phyloP scores from a whole-genome alignment of 1,284 basidiomycete species.

The Ganoderma lingzhi region DNA sequence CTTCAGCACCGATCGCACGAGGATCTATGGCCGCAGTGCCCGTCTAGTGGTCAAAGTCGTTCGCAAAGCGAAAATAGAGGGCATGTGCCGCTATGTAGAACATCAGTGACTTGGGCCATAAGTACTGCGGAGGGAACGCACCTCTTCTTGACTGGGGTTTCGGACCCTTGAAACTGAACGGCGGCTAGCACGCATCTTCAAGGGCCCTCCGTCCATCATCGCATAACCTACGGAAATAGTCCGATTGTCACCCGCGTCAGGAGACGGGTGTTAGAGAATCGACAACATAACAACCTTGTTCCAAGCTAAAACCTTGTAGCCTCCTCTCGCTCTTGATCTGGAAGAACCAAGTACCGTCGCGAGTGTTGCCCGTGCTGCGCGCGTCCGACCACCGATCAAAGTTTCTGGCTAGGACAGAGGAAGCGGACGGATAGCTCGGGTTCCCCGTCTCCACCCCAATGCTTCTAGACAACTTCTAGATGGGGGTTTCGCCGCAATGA shows the following conservation, averaged over 20 bases:
- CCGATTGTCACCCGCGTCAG: background rate
- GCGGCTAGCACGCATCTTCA: background rate
- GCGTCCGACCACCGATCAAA: background rate
- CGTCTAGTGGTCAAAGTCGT: conserved; percentile 43
- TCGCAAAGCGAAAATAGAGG: conserved; percentile 40
- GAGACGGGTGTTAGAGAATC: background rate
- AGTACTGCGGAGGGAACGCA: conserved; percentile 42
- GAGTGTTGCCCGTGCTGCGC: background rate
- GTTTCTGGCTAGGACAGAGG: background rate
- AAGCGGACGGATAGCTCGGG: no score
- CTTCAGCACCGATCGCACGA: background rate
- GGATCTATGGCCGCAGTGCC: conserved; percentile 4
- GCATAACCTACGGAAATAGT: background rate
- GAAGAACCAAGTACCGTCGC: background rate
- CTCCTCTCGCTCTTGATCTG: background rate
- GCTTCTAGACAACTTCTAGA: no score
- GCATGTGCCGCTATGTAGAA: conserved; percentile 34
- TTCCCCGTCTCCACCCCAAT: no score
- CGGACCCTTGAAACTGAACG: conserved; percentile 56
- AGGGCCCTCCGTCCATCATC: background rate
- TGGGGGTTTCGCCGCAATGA: no score
- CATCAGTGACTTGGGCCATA: conserved; percentile 6
- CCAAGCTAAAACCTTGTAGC: background rate
- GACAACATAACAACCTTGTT: background rate
- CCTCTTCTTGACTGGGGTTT: conserved; percentile 68